A percentile compares a stretch with the other conserved stretches of the same genome.
phyloP scores from a whole-genome alignment of 805 yeast genomes.

The Myxozyma sirexii region DNA sequence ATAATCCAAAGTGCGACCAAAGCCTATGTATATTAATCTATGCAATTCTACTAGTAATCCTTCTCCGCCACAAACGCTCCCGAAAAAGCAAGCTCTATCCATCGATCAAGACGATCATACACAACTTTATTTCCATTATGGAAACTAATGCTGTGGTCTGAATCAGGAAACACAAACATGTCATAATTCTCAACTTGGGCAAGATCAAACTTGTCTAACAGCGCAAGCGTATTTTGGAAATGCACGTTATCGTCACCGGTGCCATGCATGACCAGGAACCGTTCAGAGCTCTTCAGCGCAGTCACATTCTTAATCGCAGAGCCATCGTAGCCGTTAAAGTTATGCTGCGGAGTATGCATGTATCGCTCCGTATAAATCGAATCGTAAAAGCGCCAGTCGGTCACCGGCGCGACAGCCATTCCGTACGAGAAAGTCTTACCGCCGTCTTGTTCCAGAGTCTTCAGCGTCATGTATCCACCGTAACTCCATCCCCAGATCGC shows the following conservation, averaged over 20 bases:
- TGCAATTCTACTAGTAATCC: background rate
- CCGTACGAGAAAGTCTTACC: constrained; percentile 82
- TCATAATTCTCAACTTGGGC: constrained; percentile 87
- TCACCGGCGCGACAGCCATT: constrained; percentile 96
- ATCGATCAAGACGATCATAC: constrained; percentile 65
- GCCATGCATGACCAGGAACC: constrained; percentile 92
- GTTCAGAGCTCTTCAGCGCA: constrained; percentile 55
- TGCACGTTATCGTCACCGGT: constrained; percentile 98
- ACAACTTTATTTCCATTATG: constrained; percentile 81
- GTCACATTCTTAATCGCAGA: constrained; percentile 61
- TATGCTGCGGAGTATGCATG: constrained; percentile 79
- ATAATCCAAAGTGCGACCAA: background rate
- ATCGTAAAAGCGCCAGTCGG: constrained; percentile 90
- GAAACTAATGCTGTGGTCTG: constrained; percentile 77
- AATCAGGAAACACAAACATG: constrained; percentile 87
- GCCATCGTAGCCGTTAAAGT: constrained; percentile 60
- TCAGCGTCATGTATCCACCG: constrained; percentile 92
- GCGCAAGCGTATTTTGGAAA: constrained; percentile 80
- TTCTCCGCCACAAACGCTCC: constrained; percentile 11
- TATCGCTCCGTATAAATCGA: constrained; percentile 94
- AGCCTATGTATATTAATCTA: constrained; percentile 1
- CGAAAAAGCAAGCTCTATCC: constrained; percentile 49
- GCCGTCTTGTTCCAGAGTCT: constrained; percentile 79
- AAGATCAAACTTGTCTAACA: constrained; percentile 73
- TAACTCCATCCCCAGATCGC: constrained; percentile 99